phyloP scores from a whole-genome alignment of 1,139 yeast species.

The Magnusiomyces tetraspermus region DNA sequence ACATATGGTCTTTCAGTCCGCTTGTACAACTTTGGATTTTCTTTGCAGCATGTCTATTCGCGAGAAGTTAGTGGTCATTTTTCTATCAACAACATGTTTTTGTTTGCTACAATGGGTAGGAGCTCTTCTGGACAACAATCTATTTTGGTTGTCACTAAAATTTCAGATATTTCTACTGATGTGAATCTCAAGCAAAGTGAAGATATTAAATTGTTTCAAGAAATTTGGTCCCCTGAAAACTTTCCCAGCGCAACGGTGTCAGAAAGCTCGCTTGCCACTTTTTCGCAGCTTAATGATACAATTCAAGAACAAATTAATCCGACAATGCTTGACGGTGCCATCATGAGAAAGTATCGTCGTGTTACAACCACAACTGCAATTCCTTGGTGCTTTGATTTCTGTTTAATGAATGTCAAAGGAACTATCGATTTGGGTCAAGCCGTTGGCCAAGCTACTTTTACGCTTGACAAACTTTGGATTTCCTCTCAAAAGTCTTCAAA shows the following conservation, averaged over 20 bases:
- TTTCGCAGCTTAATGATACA: slow-evolving; percentile 9
- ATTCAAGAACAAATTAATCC: slow-evolving; percentile 6
- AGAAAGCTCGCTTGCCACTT: slow-evolving; percentile 3
- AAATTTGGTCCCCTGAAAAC: slow-evolving; percentile 62
- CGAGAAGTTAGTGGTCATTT: slow-evolving; percentile 79
- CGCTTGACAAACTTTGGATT: slow-evolving; percentile 55
- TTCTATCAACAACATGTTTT: slow-evolving; percentile 42
- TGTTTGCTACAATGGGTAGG: slow-evolving; percentile 29
- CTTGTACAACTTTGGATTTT: slow-evolving; percentile 49
- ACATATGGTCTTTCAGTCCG: slow-evolving; percentile 39
- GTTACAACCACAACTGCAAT: slow-evolving; percentile 57
- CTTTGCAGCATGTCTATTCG: slow-evolving; percentile 83
- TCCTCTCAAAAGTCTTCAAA: slow-evolving; percentile 56
- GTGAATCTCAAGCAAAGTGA: slow-evolving; percentile 78
- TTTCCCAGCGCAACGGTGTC: slow-evolving; percentile 5
- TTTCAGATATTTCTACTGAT: slow-evolving; percentile 52
- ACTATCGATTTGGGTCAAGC: slow-evolving; percentile 76
- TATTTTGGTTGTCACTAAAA: slow-evolving; percentile 39
- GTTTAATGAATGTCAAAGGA: slow-evolving; percentile 45
- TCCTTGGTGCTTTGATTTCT: slow-evolving; percentile 65
- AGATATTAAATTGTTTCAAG: slow-evolving; percentile 72
- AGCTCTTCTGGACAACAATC: slow-evolving; percentile 17
- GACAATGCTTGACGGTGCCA: slow-evolving; percentile 14
- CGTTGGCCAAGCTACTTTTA: slow-evolving; percentile 53
- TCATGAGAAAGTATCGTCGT: slow-evolving; percentile 47